Conservation (phyloP, 192 early-diverging fungal genomes). For the Paraglomus occultum region DNA sequence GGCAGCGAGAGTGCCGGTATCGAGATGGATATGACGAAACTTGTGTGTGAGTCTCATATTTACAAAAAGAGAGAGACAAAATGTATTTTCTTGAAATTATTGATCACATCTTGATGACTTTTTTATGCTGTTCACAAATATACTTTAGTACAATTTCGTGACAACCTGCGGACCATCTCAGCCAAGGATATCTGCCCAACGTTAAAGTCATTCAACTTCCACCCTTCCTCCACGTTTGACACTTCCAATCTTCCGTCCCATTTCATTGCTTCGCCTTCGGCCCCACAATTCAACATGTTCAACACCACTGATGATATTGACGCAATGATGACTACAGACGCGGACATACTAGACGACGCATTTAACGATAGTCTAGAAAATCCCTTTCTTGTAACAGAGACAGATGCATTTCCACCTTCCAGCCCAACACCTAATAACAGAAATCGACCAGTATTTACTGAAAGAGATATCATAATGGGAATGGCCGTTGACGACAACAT, state of each 20-base stretch:
- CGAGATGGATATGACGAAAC: conserved; percentile 21
- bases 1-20: conserved; percentile 30
- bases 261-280: too few relatives aligned
- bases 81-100: background rate
- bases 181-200: conserved; percentile 62
- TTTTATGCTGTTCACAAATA: background rate
- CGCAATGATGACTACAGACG: background rate
- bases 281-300: too few relatives aligned
- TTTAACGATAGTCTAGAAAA: conserved; percentile 17
- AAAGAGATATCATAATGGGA: conserved; percentile 32
- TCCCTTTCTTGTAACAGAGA: conserved; percentile 7
- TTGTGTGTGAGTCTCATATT: conserved; percentile 20
- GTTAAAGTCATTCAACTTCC: conserved; percentile 68
- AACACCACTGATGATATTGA: background rate
- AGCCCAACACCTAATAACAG: too few relatives aligned
- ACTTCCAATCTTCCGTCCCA: too few relatives aligned
- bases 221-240: conserved; percentile 18
- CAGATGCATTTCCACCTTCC: background rate
- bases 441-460: conserved; percentile 31
- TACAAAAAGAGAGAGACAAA: background rate
- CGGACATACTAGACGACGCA: conserved; percentile 27
- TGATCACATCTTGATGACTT: background rate
- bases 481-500: conserved; percentile 55
- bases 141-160: conserved; percentile 11
- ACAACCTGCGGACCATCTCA: conserved; percentile 17